Evolutionary conservation across 495 filamentous ascomycete species (phyloP).

Genomic region (Hyaloscypha hepaticicola): DNA sequence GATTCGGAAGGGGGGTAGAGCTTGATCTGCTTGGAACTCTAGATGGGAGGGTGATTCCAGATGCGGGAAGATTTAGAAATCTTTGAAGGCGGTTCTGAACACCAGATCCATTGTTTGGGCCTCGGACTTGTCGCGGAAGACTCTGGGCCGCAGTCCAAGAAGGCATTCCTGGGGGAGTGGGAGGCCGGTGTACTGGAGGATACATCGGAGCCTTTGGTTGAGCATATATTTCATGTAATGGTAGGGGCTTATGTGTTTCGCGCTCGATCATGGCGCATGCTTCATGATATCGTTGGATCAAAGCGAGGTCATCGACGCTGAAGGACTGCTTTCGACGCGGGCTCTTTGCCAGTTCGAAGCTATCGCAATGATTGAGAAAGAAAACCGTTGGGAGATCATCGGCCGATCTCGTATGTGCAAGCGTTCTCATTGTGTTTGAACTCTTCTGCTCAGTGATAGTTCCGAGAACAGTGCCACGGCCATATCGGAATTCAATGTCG

Average conservation of each 20-base stretch:
- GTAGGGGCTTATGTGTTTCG: slow-evolving; percentile 34
- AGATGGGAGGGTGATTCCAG: slow-evolving; percentile 7
- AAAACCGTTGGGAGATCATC: slow-evolving; percentile 20
- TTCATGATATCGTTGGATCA: slow-evolving; percentile 37
- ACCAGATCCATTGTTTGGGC: not conserved
- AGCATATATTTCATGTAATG: slow-evolving; percentile 37
- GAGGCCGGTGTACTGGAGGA: slow-evolving; percentile 31
- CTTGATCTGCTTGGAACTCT: slow-evolving; percentile 9
- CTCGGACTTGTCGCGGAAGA: not conserved
- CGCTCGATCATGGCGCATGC: slow-evolving; percentile 33
- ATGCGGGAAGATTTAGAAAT: slow-evolving; percentile 17
- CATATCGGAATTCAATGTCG: slow-evolving; percentile 39
- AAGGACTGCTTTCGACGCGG: slow-evolving; percentile 33
- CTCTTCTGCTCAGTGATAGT: slow-evolving; percentile 44
- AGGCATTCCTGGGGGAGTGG: slow-evolving; percentile 35
- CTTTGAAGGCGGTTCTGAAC: slow-evolving; percentile 23
- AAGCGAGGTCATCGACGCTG: slow-evolving; percentile 39
- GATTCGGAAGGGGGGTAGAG: slow-evolving; percentile 13
- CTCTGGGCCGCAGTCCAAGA: slow-evolving; percentile 33
- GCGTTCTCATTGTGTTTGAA: slow-evolving; percentile 27
- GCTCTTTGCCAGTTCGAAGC: slow-evolving; percentile 25
- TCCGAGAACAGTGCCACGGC: slow-evolving; percentile 39
- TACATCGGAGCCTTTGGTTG: slow-evolving; percentile 38
- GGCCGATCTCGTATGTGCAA: slow-evolving; percentile 18
- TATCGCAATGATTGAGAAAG: slow-evolving; percentile 27